Evolutionary conservation across 306 rosid species (phyloP).

Genomic region (Erythrophleum fordii): DNA sequence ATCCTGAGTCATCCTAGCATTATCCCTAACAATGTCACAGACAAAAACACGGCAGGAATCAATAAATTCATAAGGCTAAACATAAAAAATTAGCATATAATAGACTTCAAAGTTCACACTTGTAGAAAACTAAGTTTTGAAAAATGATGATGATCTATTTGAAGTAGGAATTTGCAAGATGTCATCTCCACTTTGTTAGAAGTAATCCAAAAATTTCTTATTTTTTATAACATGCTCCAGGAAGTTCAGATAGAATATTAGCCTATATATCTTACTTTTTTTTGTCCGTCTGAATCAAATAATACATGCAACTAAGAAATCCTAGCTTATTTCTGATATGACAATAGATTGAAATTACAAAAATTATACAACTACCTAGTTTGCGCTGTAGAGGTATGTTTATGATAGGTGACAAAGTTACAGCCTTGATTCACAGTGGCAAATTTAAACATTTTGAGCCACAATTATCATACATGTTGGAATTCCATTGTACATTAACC

Average conservation of each 20-base stretch:
- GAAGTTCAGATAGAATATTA: not conserved
- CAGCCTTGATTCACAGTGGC: not conserved
- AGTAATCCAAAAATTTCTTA: not conserved
- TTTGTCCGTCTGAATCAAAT: not conserved
- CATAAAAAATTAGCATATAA: not conserved
- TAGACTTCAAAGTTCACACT: not conserved
- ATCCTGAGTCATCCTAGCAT: not conserved
- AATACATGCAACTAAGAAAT: not conserved
- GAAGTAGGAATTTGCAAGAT: not conserved
- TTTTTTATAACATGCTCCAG: conserved; percentile 5
- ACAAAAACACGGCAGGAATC: conserved; percentile 7
- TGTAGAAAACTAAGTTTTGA: not conserved
- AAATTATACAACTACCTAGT: not conserved
- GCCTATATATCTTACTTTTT: not conserved
- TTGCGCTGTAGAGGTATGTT: not conserved
- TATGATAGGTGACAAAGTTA: not conserved
- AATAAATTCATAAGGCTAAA: not conserved
- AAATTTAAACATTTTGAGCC: conserved; percentile 15
- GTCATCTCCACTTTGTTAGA: not conserved
- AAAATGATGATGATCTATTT: not conserved
- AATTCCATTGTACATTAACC: not conserved
- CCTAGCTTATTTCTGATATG: not conserved
- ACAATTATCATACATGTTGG: not conserved
- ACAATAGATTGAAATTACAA: not conserved
- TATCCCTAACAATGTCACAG: not conserved